Evolutionary conservation across 2,329 filamentous ascomycete genomes (phyloP), one percentile per base, ranked within the genome.

Genomic region (Colletotrichum simmondsii): DNA sequence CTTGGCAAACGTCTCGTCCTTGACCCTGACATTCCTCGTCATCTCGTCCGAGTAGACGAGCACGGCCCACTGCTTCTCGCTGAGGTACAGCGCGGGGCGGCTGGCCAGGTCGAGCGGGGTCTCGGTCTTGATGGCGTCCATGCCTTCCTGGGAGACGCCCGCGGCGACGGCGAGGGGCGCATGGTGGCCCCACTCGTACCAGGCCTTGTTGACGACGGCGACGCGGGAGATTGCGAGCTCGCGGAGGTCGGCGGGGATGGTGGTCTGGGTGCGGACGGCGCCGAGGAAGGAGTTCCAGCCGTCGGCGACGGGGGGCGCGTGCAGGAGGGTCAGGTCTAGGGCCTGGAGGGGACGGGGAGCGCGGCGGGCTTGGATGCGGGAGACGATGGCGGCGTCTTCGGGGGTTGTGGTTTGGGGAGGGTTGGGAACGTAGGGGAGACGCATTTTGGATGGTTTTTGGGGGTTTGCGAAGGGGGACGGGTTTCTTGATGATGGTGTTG

Each of bases 121-220:
- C 24, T 82, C 78, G 30, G 75, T 73, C 81, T 83, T 85, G 46
- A 88, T 81, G 5, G 83, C 76, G 68, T 84, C 83, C 76, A 92
- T 82, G 8, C 84, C 87, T 19, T 83, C 85, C 37, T 86, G 82
- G 22, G 84, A 82, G 5, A 94, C 87, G 5, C 92, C 91, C 0
- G 87, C 91, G 24, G 84, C 83, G 10, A 86, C 84, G 5, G 88
- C 88, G 16, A 96, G 86, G 1, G 94, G 94, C 19, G 91, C 92
- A 80, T 97, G 95, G 67, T 94, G 90, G 46, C 85, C 89, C 94
- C 94, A 97, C 81, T 97, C 95, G 82, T 95, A 97, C 91, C 93
- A 94, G 2, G 95, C 95, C 22, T 88, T 83, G 82, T 97, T 97
- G 77, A 94, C 88, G 19, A 93, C 91, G 14, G 95, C 95, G 16